Conservation (phyloP, 768 basidiomycete genomes). For the Boletus fagicola region DNA sequence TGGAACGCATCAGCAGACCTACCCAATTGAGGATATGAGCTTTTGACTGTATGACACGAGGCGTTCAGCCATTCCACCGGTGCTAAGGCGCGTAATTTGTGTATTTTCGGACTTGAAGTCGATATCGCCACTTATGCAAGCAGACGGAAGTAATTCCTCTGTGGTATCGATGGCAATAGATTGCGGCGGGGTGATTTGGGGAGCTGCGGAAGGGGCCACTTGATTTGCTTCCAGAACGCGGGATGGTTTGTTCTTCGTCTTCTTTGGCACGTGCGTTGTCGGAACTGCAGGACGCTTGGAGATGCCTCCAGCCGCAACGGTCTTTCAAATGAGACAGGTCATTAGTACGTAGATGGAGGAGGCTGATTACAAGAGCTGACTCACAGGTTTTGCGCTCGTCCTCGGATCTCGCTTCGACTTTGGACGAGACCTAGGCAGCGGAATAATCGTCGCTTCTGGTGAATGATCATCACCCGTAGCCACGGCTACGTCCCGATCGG, state of each 20-base stretch:
- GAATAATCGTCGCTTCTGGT: not conserved
- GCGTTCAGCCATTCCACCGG: conserved; percentile 43
- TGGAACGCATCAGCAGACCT: conserved; percentile 33
- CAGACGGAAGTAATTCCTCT: conserved; percentile 18
- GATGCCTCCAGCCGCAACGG: conserved; percentile 16
- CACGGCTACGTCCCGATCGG: conserved; percentile 3
- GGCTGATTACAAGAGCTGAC: conserved; percentile 12
- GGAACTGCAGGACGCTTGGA: conserved; percentile 15
- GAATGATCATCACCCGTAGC: not conserved
- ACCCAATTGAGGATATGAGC: conserved; percentile 45
- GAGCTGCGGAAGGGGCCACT: conserved; percentile 7
- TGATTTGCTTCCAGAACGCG: conserved; percentile 13
- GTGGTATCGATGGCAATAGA: conserved; percentile 13
- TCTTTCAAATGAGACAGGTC: conserved; percentile 18
- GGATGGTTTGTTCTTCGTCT: conserved; percentile 16
- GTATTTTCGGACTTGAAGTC: conserved; percentile 25
- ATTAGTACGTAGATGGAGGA: conserved; percentile 18
- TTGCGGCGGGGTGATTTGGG: conserved; percentile 14
- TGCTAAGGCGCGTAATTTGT: conserved; percentile 12
- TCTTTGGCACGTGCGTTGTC: conserved; percentile 21
- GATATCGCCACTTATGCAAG: conserved; percentile 28
- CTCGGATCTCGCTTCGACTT: conserved; percentile 28
- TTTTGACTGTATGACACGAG: conserved; percentile 51
- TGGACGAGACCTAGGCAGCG: conserved; percentile 4
- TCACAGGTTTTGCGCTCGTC: conserved; percentile 24